Evolutionary conservation across 805 yeast species (phyloP), one percentile per base, ranked within the genome.

Genomic region (Metschnikowia santaceciliae): DNA sequence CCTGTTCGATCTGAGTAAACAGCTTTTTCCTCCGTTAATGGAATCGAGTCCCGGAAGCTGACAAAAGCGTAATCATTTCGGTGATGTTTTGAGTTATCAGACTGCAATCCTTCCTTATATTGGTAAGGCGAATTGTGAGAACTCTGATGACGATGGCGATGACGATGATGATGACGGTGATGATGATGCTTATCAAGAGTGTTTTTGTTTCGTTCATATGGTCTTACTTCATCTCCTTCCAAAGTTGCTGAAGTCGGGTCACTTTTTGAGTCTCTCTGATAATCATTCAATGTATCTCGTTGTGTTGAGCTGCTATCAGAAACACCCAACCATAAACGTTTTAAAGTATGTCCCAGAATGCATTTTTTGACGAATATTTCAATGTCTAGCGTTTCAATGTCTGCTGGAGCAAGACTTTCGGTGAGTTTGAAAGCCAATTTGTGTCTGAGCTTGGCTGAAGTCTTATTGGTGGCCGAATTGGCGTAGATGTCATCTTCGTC

Each of bases 311-410:
- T 13, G 47, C 39, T 22, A 20, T 46, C 42, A 3, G 56, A 50
- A 13, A 54, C 45, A 19, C 72, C 74, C 30, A 57, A 54, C 68
- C 72, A 74, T 30, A 74, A 58, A 11, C 71, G 56, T 19, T 61
- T 53, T 20, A 74, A 54, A 2, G 69, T 66, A 48, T 65, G 69
- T 0, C 77, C 77, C 4, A 61, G 54, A 14, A 73, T 51, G 56
- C 63, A 61, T 42, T 62, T 63, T 30, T 61, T 61, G 2, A 70
- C 69, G 11, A 74, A 56, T 3, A 55, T 50, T 22, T 74, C 76
- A 44, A 74, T 61, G 49, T 74, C 76, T 20, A 68, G 53, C 1
- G 77, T 72, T 51, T 74, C 78, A 13, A 73, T 72, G 30, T 74
- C 77, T 7, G 64, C 47, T 0, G 77, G 76, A 40, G 64, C 66